Conservation (phyloP, 176 grass and related monocot genomes). For the Musa schizocarpa region DNA sequence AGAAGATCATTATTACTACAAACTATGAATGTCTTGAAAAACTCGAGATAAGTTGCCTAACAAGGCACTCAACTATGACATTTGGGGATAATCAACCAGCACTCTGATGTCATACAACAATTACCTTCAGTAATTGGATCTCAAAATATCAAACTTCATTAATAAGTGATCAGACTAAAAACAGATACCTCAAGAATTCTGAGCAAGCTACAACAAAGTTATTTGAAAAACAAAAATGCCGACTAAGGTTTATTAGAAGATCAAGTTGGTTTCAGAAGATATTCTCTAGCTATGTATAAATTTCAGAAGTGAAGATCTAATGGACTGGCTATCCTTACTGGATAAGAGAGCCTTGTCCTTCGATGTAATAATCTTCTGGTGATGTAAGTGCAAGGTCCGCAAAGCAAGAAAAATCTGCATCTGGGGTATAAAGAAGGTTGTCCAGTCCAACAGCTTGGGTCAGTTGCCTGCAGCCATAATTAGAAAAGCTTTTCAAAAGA, state of each 20-base stretch:
- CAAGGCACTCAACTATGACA: no score
- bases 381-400: constrained; percentile 94
- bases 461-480: constrained; percentile 55
- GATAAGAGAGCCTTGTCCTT: constrained; percentile 96
- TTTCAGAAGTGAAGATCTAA: background rate
- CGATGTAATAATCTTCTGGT: constrained; percentile 87
- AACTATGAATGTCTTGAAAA: no score
- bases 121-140: background rate
- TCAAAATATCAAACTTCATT: background rate
- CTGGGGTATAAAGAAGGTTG: constrained; percentile 94
- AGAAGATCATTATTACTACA: background rate
- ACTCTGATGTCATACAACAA: background rate
- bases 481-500: constrained; percentile 2
- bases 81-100: background rate
- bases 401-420: constrained; percentile 95
- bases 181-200: background rate
- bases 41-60: no score
- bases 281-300: background rate
- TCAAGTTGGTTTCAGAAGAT: background rate
- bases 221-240: background rate
- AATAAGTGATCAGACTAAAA: background rate
- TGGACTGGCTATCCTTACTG: constrained; percentile 56
- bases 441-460: constrained; percentile 71
- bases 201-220: background rate
- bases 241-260: background rate